phyloP scores from a whole-genome alignment of 1,139 yeast species.

The Kodamaea anthophila region DNA sequence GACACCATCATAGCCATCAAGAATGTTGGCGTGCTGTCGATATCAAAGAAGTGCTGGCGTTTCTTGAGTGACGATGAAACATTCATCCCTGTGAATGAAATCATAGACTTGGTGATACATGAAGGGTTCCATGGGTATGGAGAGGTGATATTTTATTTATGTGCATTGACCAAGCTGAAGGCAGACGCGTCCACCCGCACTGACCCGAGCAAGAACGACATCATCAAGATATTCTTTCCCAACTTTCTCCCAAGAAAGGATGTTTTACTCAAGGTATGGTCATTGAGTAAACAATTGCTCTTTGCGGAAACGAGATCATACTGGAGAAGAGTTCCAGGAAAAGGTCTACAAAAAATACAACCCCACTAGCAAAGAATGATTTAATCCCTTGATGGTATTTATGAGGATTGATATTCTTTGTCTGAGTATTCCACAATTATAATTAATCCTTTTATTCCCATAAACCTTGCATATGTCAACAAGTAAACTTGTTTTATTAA shows the following conservation, averaged over 20 bases:
- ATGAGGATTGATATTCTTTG: too few species aligned
- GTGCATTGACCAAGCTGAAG: constrained; percentile 43
- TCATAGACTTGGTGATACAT: constrained; percentile 57
- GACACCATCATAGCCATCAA: constrained; percentile 32
- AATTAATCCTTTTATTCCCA: too few species aligned
- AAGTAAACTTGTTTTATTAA: too few species aligned
- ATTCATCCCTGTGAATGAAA: constrained; percentile 48
- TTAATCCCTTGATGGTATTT: too few species aligned
- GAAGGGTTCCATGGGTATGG: constrained; percentile 62
- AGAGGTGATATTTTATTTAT: constrained; percentile 56
- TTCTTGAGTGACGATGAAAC: constrained; percentile 15
- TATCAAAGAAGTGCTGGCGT: constrained; percentile 24
- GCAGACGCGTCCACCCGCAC: constrained; percentile 1
- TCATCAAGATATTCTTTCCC: constrained; percentile 46
- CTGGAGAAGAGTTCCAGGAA: constrained; percentile 42
- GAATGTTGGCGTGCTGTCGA: constrained; percentile 33
- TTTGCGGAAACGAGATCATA: constrained; percentile 33
- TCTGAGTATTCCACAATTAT: too few species aligned
- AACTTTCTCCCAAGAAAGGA: constrained; percentile 41
- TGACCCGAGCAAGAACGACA: constrained; percentile 13
- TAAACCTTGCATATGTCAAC: too few species aligned
- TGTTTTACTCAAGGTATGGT: constrained; percentile 36
- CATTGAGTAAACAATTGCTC: constrained; percentile 30
- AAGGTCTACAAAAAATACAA: constrained; percentile 25
- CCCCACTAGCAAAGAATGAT: too few species aligned